Conservation (phyloP, 768 basidiomycete species). For the Postia placenta region DNA sequence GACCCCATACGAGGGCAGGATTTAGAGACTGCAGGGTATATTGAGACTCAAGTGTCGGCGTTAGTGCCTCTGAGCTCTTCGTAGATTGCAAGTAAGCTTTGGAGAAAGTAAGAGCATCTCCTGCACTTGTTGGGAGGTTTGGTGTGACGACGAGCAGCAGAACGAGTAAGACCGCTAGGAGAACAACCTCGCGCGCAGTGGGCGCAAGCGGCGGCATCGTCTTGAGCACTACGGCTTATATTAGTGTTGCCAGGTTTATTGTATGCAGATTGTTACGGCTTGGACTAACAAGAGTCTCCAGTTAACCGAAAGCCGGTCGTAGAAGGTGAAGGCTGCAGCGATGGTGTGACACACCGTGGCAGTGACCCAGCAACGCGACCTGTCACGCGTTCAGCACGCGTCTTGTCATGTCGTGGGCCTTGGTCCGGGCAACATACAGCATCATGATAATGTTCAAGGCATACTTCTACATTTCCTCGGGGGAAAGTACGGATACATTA, state of each 20-base stretch:
- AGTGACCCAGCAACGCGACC: too few species aligned
- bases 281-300: too few species aligned
- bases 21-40: constrained; percentile 20
- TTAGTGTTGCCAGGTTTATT: background rate
- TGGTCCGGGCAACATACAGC: too few species aligned
- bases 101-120: constrained; percentile 7
- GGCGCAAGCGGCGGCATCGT: constrained; percentile 22
- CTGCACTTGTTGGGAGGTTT: constrained; percentile 6
- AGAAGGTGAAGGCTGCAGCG: too few species aligned
- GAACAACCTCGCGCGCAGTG: constrained; percentile 23
- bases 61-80: constrained; percentile 3
- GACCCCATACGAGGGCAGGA: constrained; percentile 21
- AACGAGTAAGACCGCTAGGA: constrained; percentile 23
- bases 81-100: constrained; percentile 6
- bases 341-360: too few species aligned
- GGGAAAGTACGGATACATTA: too few species aligned
- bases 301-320: too few species aligned
- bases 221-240: background rate
- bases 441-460: too few species aligned
- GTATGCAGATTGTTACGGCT: too few species aligned
- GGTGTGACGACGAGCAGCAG: constrained; percentile 17
- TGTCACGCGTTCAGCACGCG: too few species aligned
- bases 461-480: too few species aligned
- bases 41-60: constrained; percentile 19
- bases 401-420: too few species aligned